Evolutionary conservation across 2,329 filamentous ascomycete species (phyloP), one percentile per base, ranked within the genome.

Genomic region (Aspergillus jensenii): DNA sequence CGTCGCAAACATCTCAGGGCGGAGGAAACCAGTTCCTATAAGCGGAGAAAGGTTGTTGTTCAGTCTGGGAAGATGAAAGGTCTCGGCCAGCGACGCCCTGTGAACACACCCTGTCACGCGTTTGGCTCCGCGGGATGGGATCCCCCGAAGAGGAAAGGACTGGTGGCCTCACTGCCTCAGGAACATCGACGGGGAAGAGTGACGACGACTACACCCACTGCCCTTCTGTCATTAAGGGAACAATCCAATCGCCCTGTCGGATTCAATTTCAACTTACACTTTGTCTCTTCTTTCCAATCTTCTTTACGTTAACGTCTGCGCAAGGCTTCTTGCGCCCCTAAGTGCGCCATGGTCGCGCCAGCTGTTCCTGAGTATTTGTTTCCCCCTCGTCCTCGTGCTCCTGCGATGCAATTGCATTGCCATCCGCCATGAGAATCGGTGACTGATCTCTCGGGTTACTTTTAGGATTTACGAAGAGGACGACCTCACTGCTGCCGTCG

Each of bases 381-480:
- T 67, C 61, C 64, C 60, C 55, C 56, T 59, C 50, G 27, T 31
- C 40, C 56, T 56, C 60, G 64, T 70, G 67, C 68, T 65, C 65
- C 66, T 61, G 62, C 59, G 62, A 60, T 61, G 58, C 62, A 57
- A 63, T 61, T 53, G 50, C 57, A 58, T 62, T 64, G 62, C 59
- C 50, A 37, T 49, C 59, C 49, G 40, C 52, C 40, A 41, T 23
- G 48, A 59, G 39, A 37, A 25, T 37, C 19, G 55, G 39, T 55
- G 27, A 59, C 65, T 74, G 47, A 74, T 65, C 35, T 44, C 35
- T 48, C 31, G 33, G 33, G n/a, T 51, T 55, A 55, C 21, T 15
- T 48, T 12, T 55, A 98, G 95, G 78, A 88, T 99, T 70, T 93
- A 93, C 68, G 95, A 99, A 79, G 92, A 97, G 77, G 86, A 95